phyloP scores from a whole-genome alignment of 2,329 filamentous ascomycete genomes.

The Phaeosphaeriaceae sp. region DNA sequence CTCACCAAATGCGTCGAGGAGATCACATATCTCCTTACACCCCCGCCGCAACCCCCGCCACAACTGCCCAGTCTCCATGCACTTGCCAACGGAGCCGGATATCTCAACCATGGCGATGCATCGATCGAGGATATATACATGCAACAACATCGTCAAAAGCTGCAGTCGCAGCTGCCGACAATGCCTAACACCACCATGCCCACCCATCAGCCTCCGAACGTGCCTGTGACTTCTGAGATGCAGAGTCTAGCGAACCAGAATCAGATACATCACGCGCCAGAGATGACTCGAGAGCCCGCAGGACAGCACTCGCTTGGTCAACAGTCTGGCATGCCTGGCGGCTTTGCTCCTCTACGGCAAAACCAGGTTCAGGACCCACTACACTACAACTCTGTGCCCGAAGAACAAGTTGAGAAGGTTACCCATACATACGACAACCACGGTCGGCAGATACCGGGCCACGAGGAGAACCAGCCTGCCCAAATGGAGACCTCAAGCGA shows the following conservation, averaged over 20 bases:
- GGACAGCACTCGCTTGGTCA: conserved; percentile 51
- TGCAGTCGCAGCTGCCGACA: conserved; percentile 52
- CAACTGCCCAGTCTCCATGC: conserved; percentile 54
- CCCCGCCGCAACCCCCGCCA: conserved; percentile 66
- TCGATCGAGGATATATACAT: conserved; percentile 67
- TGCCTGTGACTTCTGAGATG: conserved; percentile 51
- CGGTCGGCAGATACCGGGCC: conserved; percentile 58
- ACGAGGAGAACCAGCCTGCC: conserved; percentile 49
- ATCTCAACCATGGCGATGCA: conserved; percentile 59
- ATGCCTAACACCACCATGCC: conserved; percentile 54
- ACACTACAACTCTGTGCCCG: conserved; percentile 52
- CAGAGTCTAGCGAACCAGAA: conserved; percentile 46
- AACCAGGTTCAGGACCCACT: conserved; percentile 36
- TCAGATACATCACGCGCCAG: conserved; percentile 51
- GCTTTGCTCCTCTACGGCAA: conserved; percentile 48
- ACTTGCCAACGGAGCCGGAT: conserved; percentile 47
- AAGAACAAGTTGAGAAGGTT: conserved; percentile 65
- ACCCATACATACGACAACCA: conserved; percentile 66
- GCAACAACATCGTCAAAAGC: conserved; percentile 63
- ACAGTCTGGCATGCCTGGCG: conserved; percentile 32
- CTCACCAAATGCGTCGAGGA: conserved; percentile 72
- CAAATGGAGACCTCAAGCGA: conserved; percentile 52
- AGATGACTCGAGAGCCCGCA: conserved; percentile 54
- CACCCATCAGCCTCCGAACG: conserved; percentile 68
- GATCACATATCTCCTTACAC: conserved; percentile 71